Percentiles rank a stretch among this genome's conserved stretches.
Evolutionary conservation across 2,329 filamentous ascomycete genomes (phyloP).

Genomic region (Aspergillus pseudonomiae): DNA sequence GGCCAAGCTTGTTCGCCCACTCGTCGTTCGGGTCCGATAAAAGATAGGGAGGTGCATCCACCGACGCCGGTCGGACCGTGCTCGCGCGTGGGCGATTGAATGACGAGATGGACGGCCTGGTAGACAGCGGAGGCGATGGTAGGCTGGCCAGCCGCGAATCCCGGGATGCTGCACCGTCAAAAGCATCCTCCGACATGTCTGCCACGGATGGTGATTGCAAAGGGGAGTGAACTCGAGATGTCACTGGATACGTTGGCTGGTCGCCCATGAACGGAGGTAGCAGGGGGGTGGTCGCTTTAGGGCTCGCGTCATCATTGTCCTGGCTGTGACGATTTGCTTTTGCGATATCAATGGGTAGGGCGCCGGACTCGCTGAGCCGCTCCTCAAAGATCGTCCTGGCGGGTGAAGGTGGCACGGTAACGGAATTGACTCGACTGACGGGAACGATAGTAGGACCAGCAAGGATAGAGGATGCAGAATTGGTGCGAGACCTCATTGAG

Average conservation of each 20-base stretch:
- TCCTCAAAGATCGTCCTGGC: slow-evolving; percentile 66
- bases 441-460: slow-evolving; percentile 39
- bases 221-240: slow-evolving; percentile 72
- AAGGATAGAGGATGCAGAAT: slow-evolving; percentile 46
- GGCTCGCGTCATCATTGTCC: slow-evolving; percentile 54
- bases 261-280: slow-evolving; percentile 78
- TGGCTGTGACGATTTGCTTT: slow-evolving; percentile 54
- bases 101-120: slow-evolving; percentile 75
- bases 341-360: slow-evolving; percentile 56
- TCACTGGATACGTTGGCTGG: slow-evolving; percentile 48
- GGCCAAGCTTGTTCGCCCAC: slow-evolving; percentile 83
- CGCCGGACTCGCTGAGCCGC: slow-evolving; percentile 51
- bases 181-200: slow-evolving; percentile 52
- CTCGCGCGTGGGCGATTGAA: slow-evolving; percentile 59
- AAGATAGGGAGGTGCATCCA: slow-evolving; percentile 60
- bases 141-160: slow-evolving; percentile 53
- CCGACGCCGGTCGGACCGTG: slow-evolving; percentile 46
- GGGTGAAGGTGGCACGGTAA: slow-evolving; percentile 61
- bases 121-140: slow-evolving; percentile 74
- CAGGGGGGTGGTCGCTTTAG: slow-evolving; percentile 78
- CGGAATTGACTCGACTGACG: slow-evolving; percentile 52
- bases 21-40: slow-evolving; percentile 70
- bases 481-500: slow-evolving; percentile 43
- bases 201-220: slow-evolving; percentile 81
- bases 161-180: slow-evolving; percentile 46